Conservation (phyloP, 371 early-diverging fungal species). For the Mortierella sp. region DNA sequence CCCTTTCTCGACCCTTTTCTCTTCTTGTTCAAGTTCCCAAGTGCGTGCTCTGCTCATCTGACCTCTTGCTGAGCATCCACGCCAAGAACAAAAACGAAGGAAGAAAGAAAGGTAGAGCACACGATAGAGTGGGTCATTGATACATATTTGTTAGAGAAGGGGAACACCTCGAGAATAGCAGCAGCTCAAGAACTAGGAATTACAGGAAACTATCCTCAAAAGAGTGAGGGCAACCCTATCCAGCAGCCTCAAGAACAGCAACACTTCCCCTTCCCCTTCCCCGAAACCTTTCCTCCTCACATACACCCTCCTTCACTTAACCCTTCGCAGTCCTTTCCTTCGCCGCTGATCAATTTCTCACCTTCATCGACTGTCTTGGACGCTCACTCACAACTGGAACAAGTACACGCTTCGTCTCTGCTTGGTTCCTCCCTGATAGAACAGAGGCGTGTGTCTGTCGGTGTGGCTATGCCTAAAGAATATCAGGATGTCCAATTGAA, state of each 20-base stretch:
- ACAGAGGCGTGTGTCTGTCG: not conserved
- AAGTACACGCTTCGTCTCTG: not conserved
- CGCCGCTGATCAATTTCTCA: not conserved
- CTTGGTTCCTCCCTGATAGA: not conserved
- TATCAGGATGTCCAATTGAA: conserved; percentile 30
- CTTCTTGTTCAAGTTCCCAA: not conserved
- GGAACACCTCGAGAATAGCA: conserved; percentile 3
- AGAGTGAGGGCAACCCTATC: conserved; percentile 14
- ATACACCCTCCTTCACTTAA: no score
- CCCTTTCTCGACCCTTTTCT: not conserved
- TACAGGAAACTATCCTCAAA: not conserved
- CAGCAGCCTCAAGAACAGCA: not conserved
- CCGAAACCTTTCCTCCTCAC: no score
- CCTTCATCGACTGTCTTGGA: not conserved
- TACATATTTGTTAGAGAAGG: conserved; percentile 6
- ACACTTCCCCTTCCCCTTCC: not conserved
- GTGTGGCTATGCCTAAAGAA: conserved; percentile 7
- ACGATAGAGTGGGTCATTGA: not conserved
- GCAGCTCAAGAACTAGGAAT: not conserved
- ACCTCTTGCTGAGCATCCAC: not conserved
- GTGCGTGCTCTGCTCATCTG: not conserved
- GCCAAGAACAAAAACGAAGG: not conserved
- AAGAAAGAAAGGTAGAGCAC: not conserved
- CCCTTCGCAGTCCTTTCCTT: not conserved
- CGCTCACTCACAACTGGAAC: not conserved